Conservation (phyloP, 345 rosid genomes). For the Alliaria petiolata region DNA sequence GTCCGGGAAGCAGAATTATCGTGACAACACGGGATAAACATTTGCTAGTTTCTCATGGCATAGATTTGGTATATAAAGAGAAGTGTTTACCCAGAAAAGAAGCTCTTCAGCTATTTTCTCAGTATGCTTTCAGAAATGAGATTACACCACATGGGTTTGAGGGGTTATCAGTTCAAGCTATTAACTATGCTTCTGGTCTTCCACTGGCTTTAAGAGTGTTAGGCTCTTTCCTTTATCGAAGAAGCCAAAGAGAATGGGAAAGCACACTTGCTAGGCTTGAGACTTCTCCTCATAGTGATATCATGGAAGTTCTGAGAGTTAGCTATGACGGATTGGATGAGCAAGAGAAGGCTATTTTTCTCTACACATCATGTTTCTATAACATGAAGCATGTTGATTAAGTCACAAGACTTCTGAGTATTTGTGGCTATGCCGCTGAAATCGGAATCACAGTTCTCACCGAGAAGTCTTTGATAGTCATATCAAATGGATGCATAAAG, state of each 20-base stretch:
- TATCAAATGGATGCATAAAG: constrained; percentile 4
- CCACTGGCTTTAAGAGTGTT: constrained; percentile 44
- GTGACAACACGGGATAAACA: constrained; percentile 32
- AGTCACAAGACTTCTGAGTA: constrained; percentile 26
- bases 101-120: constrained; percentile 29
- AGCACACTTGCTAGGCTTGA: constrained; percentile 25
- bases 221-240: constrained; percentile 27
- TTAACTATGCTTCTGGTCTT: constrained; percentile 35
- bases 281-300: constrained; percentile 21
- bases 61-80: constrained; percentile 16
- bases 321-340: constrained; percentile 39
- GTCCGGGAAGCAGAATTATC: constrained; percentile 29
- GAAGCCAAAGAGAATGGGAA: constrained; percentile 28
- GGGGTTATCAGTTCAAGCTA: constrained; percentile 12
- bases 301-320: constrained; percentile 28
- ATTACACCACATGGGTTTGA: constrained; percentile 4
- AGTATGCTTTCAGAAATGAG: constrained; percentile 17
- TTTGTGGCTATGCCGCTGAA: constrained; percentile 23
- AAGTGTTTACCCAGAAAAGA: constrained; percentile 14
- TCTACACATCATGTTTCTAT: constrained; percentile 37
- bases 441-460: constrained; percentile 32
- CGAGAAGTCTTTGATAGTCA: constrained; percentile 27
- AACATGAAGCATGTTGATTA: constrained; percentile 8
- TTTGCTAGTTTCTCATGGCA: constrained; percentile 20
- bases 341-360: constrained; percentile 33